Evolutionary conservation across 805 yeast genomes (phyloP).

Genomic region (Torulaspora gathmanii): DNA sequence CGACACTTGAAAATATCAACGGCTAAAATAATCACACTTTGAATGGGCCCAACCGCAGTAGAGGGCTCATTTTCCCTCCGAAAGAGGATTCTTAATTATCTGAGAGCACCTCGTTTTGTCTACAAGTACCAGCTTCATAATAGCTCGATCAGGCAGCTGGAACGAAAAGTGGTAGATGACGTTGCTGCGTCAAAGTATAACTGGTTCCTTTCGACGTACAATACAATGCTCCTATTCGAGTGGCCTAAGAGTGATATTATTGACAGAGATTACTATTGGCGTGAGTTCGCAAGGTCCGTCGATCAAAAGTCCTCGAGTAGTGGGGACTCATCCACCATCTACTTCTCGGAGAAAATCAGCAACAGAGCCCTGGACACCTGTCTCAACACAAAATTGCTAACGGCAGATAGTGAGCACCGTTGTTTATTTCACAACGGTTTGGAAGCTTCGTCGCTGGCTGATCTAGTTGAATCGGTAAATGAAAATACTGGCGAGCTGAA

Average conservation of each 20-base stretch:
- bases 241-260: conserved; percentile 7
- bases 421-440: conserved; percentile 11
- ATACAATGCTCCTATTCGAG: conserved; percentile 17
- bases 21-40: too few relatives aligned
- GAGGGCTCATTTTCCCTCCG: background rate
- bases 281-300: conserved; percentile 4
- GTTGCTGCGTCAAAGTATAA: conserved; percentile 8
- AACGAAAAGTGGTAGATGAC: conserved; percentile 2
- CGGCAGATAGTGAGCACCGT: conserved; percentile 4
- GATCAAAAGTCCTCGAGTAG: background rate
- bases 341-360: conserved; percentile 6
- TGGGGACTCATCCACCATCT: background rate
- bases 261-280: conserved; percentile 13
- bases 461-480: conserved; percentile 2
- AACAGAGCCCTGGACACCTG: conserved; percentile 7
- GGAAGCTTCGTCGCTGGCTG: conserved; percentile 4
- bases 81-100: conserved; percentile 4
- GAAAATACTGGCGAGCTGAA: conserved; percentile 2
- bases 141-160: conserved; percentile 1
- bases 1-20: too few relatives aligned
- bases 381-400: conserved; percentile 1
- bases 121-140: conserved; percentile 3
- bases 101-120: conserved; percentile 12
- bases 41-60: background rate
- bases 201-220: conserved; percentile 10